Base-by-base conservation (phyloP, 306 rosid species). In the Cicer yamashitae region DNA sequence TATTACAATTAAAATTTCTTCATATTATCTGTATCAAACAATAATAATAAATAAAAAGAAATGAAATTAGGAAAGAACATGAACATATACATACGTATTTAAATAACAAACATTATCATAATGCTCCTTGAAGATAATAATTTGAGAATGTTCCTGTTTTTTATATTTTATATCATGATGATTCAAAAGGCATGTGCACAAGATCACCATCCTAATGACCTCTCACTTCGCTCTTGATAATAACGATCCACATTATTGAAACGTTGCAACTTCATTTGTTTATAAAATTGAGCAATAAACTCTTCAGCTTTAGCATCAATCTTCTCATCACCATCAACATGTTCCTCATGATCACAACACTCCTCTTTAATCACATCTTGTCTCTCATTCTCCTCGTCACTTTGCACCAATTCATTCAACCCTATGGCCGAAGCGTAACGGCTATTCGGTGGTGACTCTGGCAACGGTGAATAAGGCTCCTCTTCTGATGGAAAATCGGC, bases 301-400 rank as follows among this genome's bases (percentile, higher is more conserved):
- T 85, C 89, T 2, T 93, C 97, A 0, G 96, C 98, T 72, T 86
- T 93, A 4, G 60, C 78, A 74, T 93, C 97, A 44, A 93, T 89
- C 86, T 62, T 85, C 39, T 76, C 61, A 58, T 93, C 96, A 1
- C 81, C 92, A 5, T 77, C 58, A 60, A 80, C 94, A 2, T 18
- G 1, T 18, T 18, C 20, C 20, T 18, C 20, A 18, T 70, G 46
- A 22, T 22, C 25, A 22, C 25, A 22, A 74, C 0, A 52, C 30
- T 53, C 63, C 34, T 74, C 67, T n/a, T 12, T 1, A 22, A 60
- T 68, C 22, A 6, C 50, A 2, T 18, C 69, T 0, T 47, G 10
- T 6, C 12, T 44, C 17, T 60, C 82, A 4, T 8, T 5, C 0
- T 71, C 74, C 45, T 84, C 82, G 5, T 76, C 82, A 1, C 38